A percentile compares a stretch with the other conserved stretches of the same genome.
Conservation (phyloP, 1,139 yeast genomes). For the Protomyces inundatus region DNA sequence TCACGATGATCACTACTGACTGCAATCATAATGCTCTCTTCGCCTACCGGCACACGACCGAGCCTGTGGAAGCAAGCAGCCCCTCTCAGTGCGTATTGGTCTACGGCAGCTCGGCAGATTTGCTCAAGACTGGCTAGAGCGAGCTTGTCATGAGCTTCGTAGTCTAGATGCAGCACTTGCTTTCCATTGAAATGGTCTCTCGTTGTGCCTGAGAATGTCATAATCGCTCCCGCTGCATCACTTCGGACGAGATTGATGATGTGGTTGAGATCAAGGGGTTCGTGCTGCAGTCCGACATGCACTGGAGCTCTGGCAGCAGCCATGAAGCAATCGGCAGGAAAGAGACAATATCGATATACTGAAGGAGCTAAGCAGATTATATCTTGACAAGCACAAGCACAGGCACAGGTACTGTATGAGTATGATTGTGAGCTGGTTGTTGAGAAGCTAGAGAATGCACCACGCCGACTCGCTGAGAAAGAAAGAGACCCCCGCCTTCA, state of each 20-base stretch:
- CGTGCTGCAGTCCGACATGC: constrained; percentile 16
- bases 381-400: too few relatives aligned
- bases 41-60: constrained; percentile 47
- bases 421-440: too few relatives aligned
- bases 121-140: constrained; percentile 41
- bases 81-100: constrained; percentile 37
- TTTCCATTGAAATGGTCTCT: constrained; percentile 44
- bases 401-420: too few relatives aligned
- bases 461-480: too few relatives aligned
- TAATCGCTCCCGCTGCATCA: constrained; percentile 46
- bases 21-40: constrained; percentile 46
- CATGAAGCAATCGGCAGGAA: background rate
- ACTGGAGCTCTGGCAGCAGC: background rate
- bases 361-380: too few relatives aligned
- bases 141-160: constrained; percentile 45
- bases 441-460: too few relatives aligned
- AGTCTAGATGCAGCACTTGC: constrained; percentile 41
- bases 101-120: constrained; percentile 41
- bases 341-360: too few relatives aligned
- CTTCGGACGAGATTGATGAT: constrained; percentile 36
- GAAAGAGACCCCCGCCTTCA: too few relatives aligned
- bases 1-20: constrained; percentile 47
- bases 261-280: constrained; percentile 13
- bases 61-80: constrained; percentile 45
- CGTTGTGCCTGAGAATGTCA: constrained; percentile 49